Evolutionary conservation across 805 yeast genomes (phyloP), one percentile per base, ranked within the genome.

Genomic region (Yarrowia yakushimensis): DNA sequence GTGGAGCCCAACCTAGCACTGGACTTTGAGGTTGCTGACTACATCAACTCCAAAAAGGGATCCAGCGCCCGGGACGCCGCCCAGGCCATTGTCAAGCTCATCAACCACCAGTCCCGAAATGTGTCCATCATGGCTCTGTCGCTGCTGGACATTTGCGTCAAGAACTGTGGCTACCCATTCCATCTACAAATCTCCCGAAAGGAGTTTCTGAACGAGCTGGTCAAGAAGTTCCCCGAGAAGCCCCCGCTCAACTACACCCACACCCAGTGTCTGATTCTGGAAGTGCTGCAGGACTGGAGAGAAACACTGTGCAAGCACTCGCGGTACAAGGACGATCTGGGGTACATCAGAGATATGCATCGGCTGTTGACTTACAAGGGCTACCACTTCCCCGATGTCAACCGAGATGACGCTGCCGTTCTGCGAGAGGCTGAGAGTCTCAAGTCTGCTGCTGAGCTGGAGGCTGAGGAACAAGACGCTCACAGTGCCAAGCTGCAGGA

Each of bases 121-220:
- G 87, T 91, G 33, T 84, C 92, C 5, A 84, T 87, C 63, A 85
- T 92, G 70, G 97, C 97, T 10, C 75, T 94, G 66, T 82, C 71
- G 36, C 70, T 83, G 57, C 81, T 94, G 65, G 99, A 94, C 72
- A 90, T 90, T 61, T 78, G 94, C 68, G 99, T 94, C 60, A 94
- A 94, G 76, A 94, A 94, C 77, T 94, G 99, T 77, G 99, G 98
- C 5, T 94, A 93, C 73, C 97, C 99, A 8, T 84, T 94, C 76
- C 99, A 94, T 67, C 79, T 94, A 52, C 99, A 94, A 76, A 90
- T 94, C 60, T 88, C 97, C 3, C 82, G 98, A 65, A 92, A 94
- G 74, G 98, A 93, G 73, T 94, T 94, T 69, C 79, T 94, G 70
- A 94, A 94, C 72, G 97, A 90, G 71, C 81, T 94, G 70, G 99